Evolutionary conservation across 2,329 filamentous ascomycete genomes (phyloP).

Genomic region (Fusarium citri): DNA sequence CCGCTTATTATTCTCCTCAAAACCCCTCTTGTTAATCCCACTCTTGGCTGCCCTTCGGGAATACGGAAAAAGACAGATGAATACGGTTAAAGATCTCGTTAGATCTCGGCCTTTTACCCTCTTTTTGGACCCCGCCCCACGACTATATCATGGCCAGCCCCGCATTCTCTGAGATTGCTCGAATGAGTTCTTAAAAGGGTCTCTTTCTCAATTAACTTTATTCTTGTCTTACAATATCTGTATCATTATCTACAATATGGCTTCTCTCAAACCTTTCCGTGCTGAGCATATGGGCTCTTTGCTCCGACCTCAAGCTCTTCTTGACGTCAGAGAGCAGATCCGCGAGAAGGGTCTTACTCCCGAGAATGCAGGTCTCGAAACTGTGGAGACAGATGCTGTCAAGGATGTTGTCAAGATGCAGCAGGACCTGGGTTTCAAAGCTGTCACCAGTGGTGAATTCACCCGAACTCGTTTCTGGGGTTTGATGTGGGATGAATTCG

Average conservation of each 20-base stretch:
- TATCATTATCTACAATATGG: conserved; percentile 27
- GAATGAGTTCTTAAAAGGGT: background rate
- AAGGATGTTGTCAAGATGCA: conserved; percentile 74
- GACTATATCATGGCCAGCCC: conserved; percentile 21
- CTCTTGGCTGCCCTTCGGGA: background rate
- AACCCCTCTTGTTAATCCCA: conserved; percentile 24
- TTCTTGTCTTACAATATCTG: background rate
- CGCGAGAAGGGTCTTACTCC: conserved; percentile 55
- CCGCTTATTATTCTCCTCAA: background rate
- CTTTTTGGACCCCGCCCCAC: conserved; percentile 24
- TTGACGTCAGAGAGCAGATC: conserved; percentile 48
- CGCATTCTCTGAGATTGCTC: conserved; percentile 16
- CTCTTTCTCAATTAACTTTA: background rate
- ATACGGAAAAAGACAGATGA: conserved; percentile 17
- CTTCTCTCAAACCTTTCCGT: conserved; percentile 68
- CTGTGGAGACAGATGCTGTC: conserved; percentile 67
- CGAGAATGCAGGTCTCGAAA: conserved; percentile 66
- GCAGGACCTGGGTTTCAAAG: conserved; percentile 72
- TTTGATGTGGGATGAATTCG: conserved; percentile 65
- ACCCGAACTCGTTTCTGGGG: conserved; percentile 61
- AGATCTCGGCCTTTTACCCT: conserved; percentile 23
- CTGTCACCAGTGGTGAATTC: conserved; percentile 79
- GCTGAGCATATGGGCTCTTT: conserved; percentile 82
- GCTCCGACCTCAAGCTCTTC: conserved; percentile 69
- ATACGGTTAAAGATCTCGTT: conserved; percentile 13